These are phyloP conservation scores for Opeltia flavorubescens DNA, from an alignment of 495 filamentous ascomycete genomes.

Conservation along the genomic window DNA sequence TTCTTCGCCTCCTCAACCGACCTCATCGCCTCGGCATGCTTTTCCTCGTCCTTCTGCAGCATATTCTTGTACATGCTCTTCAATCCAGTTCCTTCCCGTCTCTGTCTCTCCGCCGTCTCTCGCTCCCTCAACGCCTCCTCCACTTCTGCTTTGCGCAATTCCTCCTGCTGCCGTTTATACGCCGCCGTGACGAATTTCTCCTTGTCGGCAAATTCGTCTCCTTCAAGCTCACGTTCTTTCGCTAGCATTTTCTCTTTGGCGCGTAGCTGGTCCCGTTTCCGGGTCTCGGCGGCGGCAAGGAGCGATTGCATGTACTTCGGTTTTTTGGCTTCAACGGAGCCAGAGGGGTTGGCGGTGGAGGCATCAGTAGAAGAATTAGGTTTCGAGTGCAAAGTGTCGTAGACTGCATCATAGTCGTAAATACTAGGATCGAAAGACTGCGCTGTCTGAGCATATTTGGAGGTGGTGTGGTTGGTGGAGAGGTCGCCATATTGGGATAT, in stretches of 20 bases:
- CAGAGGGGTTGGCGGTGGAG: slow-evolving; percentile 11
- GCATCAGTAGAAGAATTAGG: slow-evolving; percentile 15
- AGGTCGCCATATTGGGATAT: slow-evolving; percentile 31
- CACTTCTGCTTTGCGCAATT: slow-evolving; percentile 60
- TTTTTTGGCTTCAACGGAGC: slow-evolving; percentile 14
- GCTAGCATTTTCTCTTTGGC: slow-evolving; percentile 79
- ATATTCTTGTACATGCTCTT: slow-evolving; percentile 74
- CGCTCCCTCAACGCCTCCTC: slow-evolving; percentile 63
- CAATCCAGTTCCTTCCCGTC: slow-evolving; percentile 61
- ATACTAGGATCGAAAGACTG: slow-evolving; percentile 36
- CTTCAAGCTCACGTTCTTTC: slow-evolving; percentile 81
- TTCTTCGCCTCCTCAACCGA: slow-evolving; percentile 48
- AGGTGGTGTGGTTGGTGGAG: slow-evolving; percentile 33
- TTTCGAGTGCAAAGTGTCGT: slow-evolving; percentile 36
- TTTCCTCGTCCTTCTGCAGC: slow-evolving; percentile 60
- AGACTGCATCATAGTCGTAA: slow-evolving; percentile 43
- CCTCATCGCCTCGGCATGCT: slow-evolving; percentile 55
- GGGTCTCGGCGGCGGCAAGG: slow-evolving; percentile 64
- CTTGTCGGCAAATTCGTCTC: slow-evolving; percentile 87
- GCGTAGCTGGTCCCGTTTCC: slow-evolving; percentile 77
- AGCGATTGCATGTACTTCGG: slow-evolving; percentile 79
- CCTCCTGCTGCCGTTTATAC: slow-evolving; percentile 86
- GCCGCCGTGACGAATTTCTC: slow-evolving; percentile 95
- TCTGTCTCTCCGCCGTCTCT: slow-evolving; percentile 46
- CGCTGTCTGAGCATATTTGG: slow-evolving; percentile 32